Base-by-base conservation (phyloP, 192 early-diverging fungal genomes). In the Thamnidium elegans region DNA sequence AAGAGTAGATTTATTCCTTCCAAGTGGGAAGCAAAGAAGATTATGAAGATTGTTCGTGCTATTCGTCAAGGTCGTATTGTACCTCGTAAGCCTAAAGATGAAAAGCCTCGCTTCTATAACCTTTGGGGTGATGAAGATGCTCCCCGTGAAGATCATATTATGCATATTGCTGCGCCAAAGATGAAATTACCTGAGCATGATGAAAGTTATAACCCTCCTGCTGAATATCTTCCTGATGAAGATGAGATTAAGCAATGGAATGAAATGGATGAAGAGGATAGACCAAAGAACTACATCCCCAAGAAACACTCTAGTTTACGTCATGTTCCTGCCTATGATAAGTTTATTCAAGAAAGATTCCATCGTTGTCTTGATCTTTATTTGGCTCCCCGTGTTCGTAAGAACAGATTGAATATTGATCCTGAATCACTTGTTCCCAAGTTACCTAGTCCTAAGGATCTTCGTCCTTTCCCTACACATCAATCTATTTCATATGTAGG, bases 11-110 rank as follows among this genome's bases (percentile, higher is more conserved):
- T 98, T 63, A 71, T 96, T 60, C 96, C 96, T 15, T 97, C 95
- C 47, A 96, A 95, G 77, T 86, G 84, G 78, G 97, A 99, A 80
- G 92, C 89, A 43, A 92, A 89, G 75, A 89, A 84, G 75, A 88
- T 99, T 50, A 95, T 95, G 95, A 92, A 98, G 84, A 93, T 99
- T 70, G 97, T 94, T 10, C 93, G 91, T 39, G 95, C 93, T 45
- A 98, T 99, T 77, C 89, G 92, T 42, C 79, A 88, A 64, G 96
- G 96, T 20, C 83, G 82, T 31, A 94, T 95, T 60, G 84, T 90
- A 14, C 83, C 89, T 36, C 75, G 84, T 9, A 80, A 81, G 63
- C 74, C 78, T 23, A 75, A 76, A 7, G 66, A 71, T 19, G 70
- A 83, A 48, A 79, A 84, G 62, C 89, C 92, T 19, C 79, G 81